Conservation (phyloP, 176 grass and related monocot species). For the Lolium multiflorum region DNA sequence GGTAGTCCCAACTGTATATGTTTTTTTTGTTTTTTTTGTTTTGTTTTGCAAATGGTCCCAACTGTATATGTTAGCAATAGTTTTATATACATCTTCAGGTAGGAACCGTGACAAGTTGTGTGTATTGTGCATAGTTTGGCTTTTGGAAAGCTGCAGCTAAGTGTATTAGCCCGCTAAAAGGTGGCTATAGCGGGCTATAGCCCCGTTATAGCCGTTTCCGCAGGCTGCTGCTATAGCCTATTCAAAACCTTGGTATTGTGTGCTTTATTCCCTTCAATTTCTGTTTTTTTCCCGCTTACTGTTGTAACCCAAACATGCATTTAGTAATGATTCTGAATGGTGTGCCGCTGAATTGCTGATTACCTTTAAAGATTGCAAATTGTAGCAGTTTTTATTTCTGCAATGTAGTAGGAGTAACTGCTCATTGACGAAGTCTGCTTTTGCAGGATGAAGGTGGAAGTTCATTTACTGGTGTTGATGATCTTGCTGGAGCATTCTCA, state of each 20-base stretch:
- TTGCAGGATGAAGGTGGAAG: slow-evolving; percentile 52
- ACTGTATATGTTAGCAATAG: neutral
- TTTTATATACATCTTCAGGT: neutral
- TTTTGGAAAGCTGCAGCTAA: too few relatives aligned
- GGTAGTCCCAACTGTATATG: neutral
- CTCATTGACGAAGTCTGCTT: slow-evolving; percentile 32
- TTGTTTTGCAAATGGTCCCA: neutral
- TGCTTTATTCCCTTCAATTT: neutral
- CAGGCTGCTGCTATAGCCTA: too few relatives aligned
- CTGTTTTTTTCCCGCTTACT: neutral
- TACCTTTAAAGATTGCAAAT: neutral
- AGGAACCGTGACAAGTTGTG: neutral
- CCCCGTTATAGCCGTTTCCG: too few relatives aligned
- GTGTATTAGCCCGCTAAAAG: too few relatives aligned
- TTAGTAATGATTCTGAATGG: neutral
- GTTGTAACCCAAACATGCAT: neutral
- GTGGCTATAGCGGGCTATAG: too few relatives aligned
- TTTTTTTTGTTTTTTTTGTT: too few relatives aligned
- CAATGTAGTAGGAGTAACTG: neutral
- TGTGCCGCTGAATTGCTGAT: neutral
- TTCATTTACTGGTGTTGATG: slow-evolving; percentile 63
- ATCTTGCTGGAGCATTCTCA: slow-evolving; percentile 66
- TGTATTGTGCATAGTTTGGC: too few relatives aligned
- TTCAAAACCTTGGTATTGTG: neutral
- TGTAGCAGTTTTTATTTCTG: neutral